Evolutionary conservation across 306 rosid genomes (phyloP), one percentile per base, ranked within the genome.

Genomic region (Glycine soja): DNA sequence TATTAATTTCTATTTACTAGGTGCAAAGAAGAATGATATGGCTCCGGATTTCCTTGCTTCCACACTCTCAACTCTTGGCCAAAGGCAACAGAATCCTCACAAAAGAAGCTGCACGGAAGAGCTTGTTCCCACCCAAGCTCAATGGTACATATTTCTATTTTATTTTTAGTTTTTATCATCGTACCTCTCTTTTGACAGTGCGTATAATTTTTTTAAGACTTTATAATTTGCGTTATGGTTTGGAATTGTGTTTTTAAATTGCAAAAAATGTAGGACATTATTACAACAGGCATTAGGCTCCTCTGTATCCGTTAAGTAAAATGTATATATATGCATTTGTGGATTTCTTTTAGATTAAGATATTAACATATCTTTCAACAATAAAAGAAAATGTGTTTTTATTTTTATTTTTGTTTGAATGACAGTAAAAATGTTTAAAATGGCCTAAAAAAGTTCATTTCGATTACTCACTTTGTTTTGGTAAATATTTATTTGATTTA

Each of bases 1-100:
- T 67, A 43, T 43, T 69, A 16, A 9, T 68, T 16, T 48, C 38
- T 83, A 68, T 70, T 43, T 82, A 65, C 0, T 36, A 84, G 89
- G 83, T 61, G 86, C 77, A 50, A 80, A 57, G 83, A 76, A 47
- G 76, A 84, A 77, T 9, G 15, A 70, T 2, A 45, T 58, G 82
- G 80, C 62, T 65, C 19, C 59, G 10, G 74, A 38, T 42, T 73
- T 71, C 8, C 38, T 34, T 63, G 52, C 74, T 45, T 32, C 89
- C 11, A 47, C 51, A 64, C 54, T 61, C 59, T 57, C 81, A 43
- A 7, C 73, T 38, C 18, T 59, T 16, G 56, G 73, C 32, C 68
- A 53, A n/a, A 72, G 63, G 74, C 86, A 38, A 10, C 85, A 79
- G 43, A 70, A 63, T 81, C 70, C 32, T 66, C 36, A 6, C 58